phyloP scores from a whole-genome alignment of 352 stramenopile species.

The Phytophthora vignae region DNA sequence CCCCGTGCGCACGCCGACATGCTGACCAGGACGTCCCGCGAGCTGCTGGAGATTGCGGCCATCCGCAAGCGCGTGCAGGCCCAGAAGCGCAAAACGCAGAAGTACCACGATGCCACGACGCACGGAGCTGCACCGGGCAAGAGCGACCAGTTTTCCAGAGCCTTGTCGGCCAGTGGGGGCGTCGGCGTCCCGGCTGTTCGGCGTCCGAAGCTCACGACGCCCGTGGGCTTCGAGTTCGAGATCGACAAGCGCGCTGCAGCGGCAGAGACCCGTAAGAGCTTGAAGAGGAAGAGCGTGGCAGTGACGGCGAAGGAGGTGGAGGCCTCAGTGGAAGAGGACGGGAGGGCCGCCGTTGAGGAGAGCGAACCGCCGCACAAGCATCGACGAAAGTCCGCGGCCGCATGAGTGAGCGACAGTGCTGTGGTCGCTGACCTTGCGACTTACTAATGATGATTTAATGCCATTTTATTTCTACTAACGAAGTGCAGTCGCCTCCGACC shows the following conservation, averaged over 20 bases:
- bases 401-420: slow-evolving; percentile 22
- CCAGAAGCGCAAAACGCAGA: slow-evolving; percentile 66
- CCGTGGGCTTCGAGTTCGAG: slow-evolving; percentile 72
- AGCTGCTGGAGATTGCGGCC: slow-evolving; percentile 76
- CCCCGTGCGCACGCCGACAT: slow-evolving; percentile 43
- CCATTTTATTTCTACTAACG: slow-evolving; percentile 18
- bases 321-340: slow-evolving; percentile 8
- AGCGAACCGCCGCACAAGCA: slow-evolving; percentile 30
- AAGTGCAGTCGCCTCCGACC: neutral
- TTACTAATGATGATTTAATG: slow-evolving; percentile 44
- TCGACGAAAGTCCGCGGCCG: slow-evolving; percentile 28
- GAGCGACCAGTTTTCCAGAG: slow-evolving; percentile 57
- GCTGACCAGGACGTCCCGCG: slow-evolving; percentile 76
- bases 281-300: slow-evolving; percentile 43
- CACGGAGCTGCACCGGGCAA: slow-evolving; percentile 35
- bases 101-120: slow-evolving; percentile 75
- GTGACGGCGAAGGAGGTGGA: slow-evolving; percentile 12
- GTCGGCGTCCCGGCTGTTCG: slow-evolving; percentile 74
- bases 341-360: slow-evolving; percentile 11
- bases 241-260: slow-evolving; percentile 65
- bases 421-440: slow-evolving; percentile 8
- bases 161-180: slow-evolving; percentile 66
- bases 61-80: slow-evolving; percentile 65
- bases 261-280: slow-evolving; percentile 38
- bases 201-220: slow-evolving; percentile 70